Base-by-base conservation (phyloP, 1,139 yeast species). In the Kazachstania sp. region DNA sequence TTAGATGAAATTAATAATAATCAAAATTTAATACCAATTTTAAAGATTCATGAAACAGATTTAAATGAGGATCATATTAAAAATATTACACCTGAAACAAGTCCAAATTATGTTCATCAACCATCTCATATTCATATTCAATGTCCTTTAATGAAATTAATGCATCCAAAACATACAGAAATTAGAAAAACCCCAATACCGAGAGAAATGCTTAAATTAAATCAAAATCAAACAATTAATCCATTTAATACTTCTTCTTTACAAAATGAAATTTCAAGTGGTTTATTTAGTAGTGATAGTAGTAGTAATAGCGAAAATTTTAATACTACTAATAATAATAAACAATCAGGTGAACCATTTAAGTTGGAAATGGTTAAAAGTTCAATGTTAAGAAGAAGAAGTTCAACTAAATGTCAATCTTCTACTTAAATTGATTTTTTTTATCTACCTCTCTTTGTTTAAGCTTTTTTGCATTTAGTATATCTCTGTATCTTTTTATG, bases 101-200 rank as follows among this genome's bases (percentile, higher is more conserved):
- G 18, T 9, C 19, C 36, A 7, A 32, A 40, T 34, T 40, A 40
- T 34, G 29, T 26, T 20, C 31, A 28, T 16, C 15, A 19, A 18
- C 23, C 29, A 8, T 18, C 43, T 9, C 43, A 40, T 13, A 40
- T 40, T 7, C 43, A 40, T 34, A 40, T 40, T 20, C 31, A 40
- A 32, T 40, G 43, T 19, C 43, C 43, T 3, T 15, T 40, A 23
- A 31, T 16, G 18, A 31, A 37, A 23, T 31, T 50, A 18, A 32
- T 41, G 8, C 51, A 51, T 20, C 16, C 45, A 13, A 46, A 46
- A 23, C 51, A 53, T 46, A 47, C 44, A 34, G 31, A 37, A 4
- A 46, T 53, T 18, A 47, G 54, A 23, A 51, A 48, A 39, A 53
- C 56, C 4, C 56, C 56, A 9, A 34, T 50, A 5, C 56, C 56